Evolutionary conservation across 164 flowering plant genomes (phyloP).

Genomic region (Pachysandra terminalis): DNA sequence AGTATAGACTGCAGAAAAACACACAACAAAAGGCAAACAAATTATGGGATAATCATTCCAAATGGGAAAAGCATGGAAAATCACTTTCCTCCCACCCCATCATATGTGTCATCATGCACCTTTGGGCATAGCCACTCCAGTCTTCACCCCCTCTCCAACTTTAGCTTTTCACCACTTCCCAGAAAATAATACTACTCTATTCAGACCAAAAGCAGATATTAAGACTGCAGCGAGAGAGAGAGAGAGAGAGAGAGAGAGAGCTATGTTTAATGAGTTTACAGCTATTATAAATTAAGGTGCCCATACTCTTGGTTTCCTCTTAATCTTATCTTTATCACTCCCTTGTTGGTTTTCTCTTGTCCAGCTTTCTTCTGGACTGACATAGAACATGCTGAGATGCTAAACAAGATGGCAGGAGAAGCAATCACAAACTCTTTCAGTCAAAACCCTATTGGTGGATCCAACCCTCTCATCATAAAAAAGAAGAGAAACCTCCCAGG

Average conservation of each 20-base stretch:
- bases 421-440: slow-evolving; percentile 38
- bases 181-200: slow-evolving; percentile 24
- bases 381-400: slow-evolving; percentile 12
- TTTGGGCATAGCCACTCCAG: slow-evolving; percentile 21
- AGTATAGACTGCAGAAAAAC: slow-evolving; percentile 13
- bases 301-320: slow-evolving; percentile 18
- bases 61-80: slow-evolving; percentile 51
- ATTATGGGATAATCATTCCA: slow-evolving; percentile 88
- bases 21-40: slow-evolving; percentile 37
- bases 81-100: slow-evolving; percentile 52
- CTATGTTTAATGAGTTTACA: slow-evolving; percentile 12
- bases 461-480: slow-evolving; percentile 50
- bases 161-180: slow-evolving; percentile 72
- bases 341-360: not conserved
- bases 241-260: slow-evolving; percentile 4
- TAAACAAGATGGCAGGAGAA: slow-evolving; percentile 51
- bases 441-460: slow-evolving; percentile 39
- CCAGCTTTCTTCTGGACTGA: slow-evolving; percentile 1
- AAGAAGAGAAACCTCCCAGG: slow-evolving; percentile 90
- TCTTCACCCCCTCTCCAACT: slow-evolving; percentile 27
- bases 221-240: not conserved
- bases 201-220: slow-evolving; percentile 26
- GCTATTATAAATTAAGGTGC: slow-evolving; percentile 11
- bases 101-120: slow-evolving; percentile 85
- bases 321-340: slow-evolving; percentile 14